Evolutionary conservation across 768 basidiomycete genomes (phyloP).

Genomic region (Russula brevipes): DNA sequence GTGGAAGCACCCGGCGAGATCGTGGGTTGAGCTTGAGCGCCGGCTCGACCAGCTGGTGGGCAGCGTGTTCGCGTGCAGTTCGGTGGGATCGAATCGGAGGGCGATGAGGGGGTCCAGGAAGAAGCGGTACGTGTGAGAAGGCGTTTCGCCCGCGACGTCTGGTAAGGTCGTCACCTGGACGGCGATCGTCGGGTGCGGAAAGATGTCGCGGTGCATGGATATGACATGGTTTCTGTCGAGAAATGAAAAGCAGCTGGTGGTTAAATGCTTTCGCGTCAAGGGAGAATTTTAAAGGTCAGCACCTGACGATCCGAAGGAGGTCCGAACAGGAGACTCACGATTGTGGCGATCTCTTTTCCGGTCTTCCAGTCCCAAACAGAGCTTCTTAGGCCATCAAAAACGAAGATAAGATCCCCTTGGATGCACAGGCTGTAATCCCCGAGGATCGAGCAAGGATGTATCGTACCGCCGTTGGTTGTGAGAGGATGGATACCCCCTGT

Average conservation of each 20-base stretch:
- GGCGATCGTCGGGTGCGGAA: not conserved
- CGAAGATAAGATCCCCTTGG: not conserved
- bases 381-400: not conserved
- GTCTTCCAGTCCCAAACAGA: constrained; percentile 9
- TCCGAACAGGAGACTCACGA: not conserved
- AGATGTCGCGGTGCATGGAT: not conserved
- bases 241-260: not conserved
- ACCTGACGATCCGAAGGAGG: too few species aligned
- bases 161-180: constrained; percentile 2
- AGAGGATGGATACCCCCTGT: constrained; percentile 7
- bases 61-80: not conserved
- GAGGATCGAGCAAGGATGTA: not conserved
- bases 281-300: not conserved
- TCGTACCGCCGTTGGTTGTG: constrained; percentile 2
- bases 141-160: not conserved
- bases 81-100: too few species aligned
- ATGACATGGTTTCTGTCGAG: constrained; percentile 1
- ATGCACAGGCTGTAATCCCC: not conserved
- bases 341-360: not conserved
- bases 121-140: not conserved
- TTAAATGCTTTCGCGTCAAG: not conserved
- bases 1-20: not conserved
- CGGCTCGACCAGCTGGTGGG: not conserved
- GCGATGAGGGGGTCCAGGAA: not conserved
- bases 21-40: not conserved